Base-by-base conservation (phyloP, 768 basidiomycete species). In the Russula griseocarnosa region DNA sequence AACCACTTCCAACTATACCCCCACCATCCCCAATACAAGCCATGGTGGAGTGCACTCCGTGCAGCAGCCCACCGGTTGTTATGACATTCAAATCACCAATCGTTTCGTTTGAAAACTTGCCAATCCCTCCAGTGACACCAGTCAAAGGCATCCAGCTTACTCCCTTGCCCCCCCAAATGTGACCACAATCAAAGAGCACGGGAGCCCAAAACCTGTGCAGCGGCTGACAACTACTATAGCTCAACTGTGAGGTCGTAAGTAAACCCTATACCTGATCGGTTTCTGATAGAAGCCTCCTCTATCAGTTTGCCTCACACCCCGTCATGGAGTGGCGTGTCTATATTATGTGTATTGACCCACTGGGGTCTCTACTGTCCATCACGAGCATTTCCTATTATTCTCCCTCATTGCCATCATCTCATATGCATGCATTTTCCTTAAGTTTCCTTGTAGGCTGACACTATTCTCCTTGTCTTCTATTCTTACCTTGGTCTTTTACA, bases 211-310 rank as follows among this genome's bases (percentile, higher is more conserved):
- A 38, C 26, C 63, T 0, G 64, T 53, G 30, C 49, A 26, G 24
- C 59, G 59, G 47, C 9, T 65, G 42, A 42, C 64, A 22, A 34
- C 24, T 18, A 60, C 64, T 0, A 56, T 65, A 44, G 24, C 64
- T 32, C 64, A 60, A n/a, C 55, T 65, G 24, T 60, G 64, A 26
- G 49, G 60, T 40, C 64, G 64, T 49, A 60, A 65, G 20, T 65
- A 52, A 26, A 4, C 6, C 26, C 14, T n/a, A 14, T 20, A 28
- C 34, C 11, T 10, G 5, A 20, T 10, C 6, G 24, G 26, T 55
- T 32, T 32, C 30, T 40, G 34, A 38, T 18, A n/a, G 53, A 38
- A 20, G 5, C 62, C 22, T 26, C 13, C 10, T 8, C 22, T 49
- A 26, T 44, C 36, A n/a, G n/a, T 10, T 22, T 54, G 2, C 14